phyloP scores from a whole-genome alignment of 139 green algal genomes.

The Chlorella sp. region DNA sequence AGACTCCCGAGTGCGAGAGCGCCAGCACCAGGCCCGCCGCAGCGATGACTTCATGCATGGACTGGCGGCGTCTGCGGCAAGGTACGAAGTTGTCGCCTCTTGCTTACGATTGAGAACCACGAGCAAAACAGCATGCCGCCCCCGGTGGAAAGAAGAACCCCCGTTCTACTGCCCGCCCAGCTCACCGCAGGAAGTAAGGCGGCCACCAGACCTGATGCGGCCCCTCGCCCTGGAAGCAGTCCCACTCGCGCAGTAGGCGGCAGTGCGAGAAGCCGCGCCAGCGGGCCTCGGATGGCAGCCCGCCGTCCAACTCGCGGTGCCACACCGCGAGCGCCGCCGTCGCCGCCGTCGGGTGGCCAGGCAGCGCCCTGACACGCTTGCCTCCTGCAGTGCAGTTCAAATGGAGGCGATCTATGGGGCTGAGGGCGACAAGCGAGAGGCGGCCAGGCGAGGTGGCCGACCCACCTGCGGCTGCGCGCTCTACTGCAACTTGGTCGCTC shows the following conservation, averaged over 20 bases:
- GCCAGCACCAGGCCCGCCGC: background rate
- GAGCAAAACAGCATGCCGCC: too few relatives aligned
- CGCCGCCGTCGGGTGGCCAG: too few relatives aligned
- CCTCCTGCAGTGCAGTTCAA: background rate
- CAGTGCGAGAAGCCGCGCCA: conserved; percentile 6
- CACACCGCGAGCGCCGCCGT: background rate
- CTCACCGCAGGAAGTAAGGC: conserved; percentile 4
- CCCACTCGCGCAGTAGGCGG: background rate
- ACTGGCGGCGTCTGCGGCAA: background rate
- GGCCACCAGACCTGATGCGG: background rate
- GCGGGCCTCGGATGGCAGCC: background rate
- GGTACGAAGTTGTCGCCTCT: too few relatives aligned
- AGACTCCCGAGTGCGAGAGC: background rate
- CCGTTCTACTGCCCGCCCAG: too few relatives aligned
- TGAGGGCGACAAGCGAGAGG: too few relatives aligned
- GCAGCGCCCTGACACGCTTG: background rate
- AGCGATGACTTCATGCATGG: background rate
- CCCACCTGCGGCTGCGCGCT: too few relatives aligned
- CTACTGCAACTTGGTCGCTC: too few relatives aligned
- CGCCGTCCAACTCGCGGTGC: background rate
- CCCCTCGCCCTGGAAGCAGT: background rate
- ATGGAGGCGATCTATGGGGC: too few relatives aligned
- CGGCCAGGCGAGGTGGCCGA: too few relatives aligned
- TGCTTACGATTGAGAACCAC: too few relatives aligned
- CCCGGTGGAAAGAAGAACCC: too few relatives aligned